Base-by-base conservation (phyloP, 2,329 filamentous ascomycete genomes). In the Phaeosphaeriaceae sp. region DNA sequence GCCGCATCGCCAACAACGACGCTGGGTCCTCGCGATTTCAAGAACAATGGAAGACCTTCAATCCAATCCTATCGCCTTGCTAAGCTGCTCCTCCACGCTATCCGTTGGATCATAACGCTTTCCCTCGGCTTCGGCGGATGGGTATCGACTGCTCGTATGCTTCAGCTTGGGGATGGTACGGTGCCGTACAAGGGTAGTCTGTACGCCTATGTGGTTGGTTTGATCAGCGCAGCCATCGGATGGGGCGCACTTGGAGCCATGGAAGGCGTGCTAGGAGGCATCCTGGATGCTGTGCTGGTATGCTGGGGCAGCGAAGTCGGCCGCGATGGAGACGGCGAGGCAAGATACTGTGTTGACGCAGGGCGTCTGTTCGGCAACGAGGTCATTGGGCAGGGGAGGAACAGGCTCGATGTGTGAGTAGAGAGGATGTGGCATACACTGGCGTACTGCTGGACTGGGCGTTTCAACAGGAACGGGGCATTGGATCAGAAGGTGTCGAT, bases 121-220 rank as follows among this genome's bases (percentile, higher is more conserved):
- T 91, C 89, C 0, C 86, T 99, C 27, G 94, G 94, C 0, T 96
- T 98, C 71, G 93, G 91, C 3, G 94, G 92, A n/a, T 99, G 95
- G 95, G 92, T 98, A 9, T 91, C 92, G 48, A 96, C 93, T 36
- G 93, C 95, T 11, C 89, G 92, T 62, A 89, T 91, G 77, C 82
- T 97, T 3, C 83, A 85, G 51, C 82, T 95, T 20, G 82, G 74
- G 80, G 71, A 79, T 80, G 58, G 88, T 77, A 56, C 49, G 61
- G 77, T 61, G 68, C 77, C 56, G 48, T 80, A 77, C 51, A 87
- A 87, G 47, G 95, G 95, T 9, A 97, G 92, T 69, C 84, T 95
- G 22, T 99, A 99, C 76, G 95, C 94, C 1, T 99, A 98, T 72
- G 87, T 98, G 1, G 92, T 99, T 21, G 95, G 93, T 10, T 78